Evolutionary conservation across 2,329 filamentous ascomycete genomes (phyloP), one percentile per base, ranked within the genome.

Genomic region (Neoarthrinium moseri): DNA sequence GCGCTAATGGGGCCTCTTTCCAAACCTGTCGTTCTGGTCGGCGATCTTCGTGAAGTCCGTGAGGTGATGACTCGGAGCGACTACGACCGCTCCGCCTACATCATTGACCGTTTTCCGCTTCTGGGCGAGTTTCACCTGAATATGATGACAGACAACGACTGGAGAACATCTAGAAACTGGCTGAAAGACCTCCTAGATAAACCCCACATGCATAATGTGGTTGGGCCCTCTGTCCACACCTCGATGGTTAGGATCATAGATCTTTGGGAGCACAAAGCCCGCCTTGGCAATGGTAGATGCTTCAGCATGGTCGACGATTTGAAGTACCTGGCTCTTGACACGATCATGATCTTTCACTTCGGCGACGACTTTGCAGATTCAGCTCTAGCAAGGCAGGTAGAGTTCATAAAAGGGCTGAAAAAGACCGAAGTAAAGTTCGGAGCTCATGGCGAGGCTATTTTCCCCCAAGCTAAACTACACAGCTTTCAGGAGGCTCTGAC

Each of bases 171-270:
- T 22, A 58, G 57, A 21, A 53, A 58, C 34, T 57, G 71, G 2
- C 42, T 67, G 3, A 56, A 62, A 22, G 67, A 70, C 33, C 51
- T 70, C 2, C 68, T 71, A 68, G 57, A 63, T 6, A 58, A 65
- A 0, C 48, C 35, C 6, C 70, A 70, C 41, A 47, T 70, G 8
- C 45, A 64, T 37, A 40, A 58, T 46, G 53, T 65, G 15, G 56
- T 60, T 2, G 64, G 58, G 1, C 67, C 66, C 1, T 49, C 51
- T 4, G 45, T 65, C 3, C 60, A 68, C 38, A 48, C 52, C 3
- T 58, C 56, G 15, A 53, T 51, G 11, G 18, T 46, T 5, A 45
- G 47, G 2, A 46, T 68, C 8, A 49, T 69, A 2, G 43, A 59
- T 5, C 52, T 70, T 0, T 69, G 66, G 66, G 34, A 40, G 3